Percentiles rank a stretch among this genome's conserved stretches.
Conservation (phyloP, 2,329 filamentous ascomycete genomes). For the Alternaria novae-zelandiae region DNA sequence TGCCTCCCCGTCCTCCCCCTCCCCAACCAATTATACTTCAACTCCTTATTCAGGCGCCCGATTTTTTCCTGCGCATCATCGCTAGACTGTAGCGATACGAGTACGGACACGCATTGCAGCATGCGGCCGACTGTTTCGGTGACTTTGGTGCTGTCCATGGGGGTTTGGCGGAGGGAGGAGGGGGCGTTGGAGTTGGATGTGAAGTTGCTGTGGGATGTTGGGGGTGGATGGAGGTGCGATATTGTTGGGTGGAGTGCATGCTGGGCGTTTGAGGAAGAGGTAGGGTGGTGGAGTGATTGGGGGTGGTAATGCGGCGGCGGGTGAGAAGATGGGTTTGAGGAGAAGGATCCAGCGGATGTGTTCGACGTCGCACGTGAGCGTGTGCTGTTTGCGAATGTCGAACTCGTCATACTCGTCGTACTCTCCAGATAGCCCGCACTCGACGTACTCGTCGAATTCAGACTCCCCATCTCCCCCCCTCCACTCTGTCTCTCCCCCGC, state of each 20-base stretch:
- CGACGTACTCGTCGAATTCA: conserved; percentile 60
- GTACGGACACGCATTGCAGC: conserved; percentile 93
- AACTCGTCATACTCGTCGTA: conserved; percentile 61
- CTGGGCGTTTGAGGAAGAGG: neutral
- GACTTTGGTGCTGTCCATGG: conserved; percentile 70
- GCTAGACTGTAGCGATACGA: conserved; percentile 75
- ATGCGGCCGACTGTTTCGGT: conserved; percentile 95
- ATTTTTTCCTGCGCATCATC: conserved; percentile 80
- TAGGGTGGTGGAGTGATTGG: neutral
- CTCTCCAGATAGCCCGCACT: conserved; percentile 76
- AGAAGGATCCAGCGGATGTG: conserved; percentile 64
- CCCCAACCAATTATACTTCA: conserved; percentile 97
- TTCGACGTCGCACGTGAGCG: conserved; percentile 87
- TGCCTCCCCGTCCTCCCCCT: conserved; percentile 88
- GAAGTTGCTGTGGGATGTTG: conserved; percentile 12
- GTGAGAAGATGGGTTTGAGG: conserved; percentile 33
- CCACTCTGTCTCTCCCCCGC: neutral
- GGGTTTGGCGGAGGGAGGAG: conserved; percentile 33
- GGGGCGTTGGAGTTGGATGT: conserved; percentile 20
- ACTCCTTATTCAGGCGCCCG: conserved; percentile 79
- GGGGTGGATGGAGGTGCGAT: conserved; percentile 15
- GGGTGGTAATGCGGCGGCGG: neutral
- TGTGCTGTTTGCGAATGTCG: conserved; percentile 50
- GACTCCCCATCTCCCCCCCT: conserved; percentile 65
- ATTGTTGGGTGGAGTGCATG: neutral